Evolutionary conservation across 202 grass and related monocot species (phyloP), one percentile per base, ranked within the genome.

Genomic region (Schoenoplectus triqueter): DNA sequence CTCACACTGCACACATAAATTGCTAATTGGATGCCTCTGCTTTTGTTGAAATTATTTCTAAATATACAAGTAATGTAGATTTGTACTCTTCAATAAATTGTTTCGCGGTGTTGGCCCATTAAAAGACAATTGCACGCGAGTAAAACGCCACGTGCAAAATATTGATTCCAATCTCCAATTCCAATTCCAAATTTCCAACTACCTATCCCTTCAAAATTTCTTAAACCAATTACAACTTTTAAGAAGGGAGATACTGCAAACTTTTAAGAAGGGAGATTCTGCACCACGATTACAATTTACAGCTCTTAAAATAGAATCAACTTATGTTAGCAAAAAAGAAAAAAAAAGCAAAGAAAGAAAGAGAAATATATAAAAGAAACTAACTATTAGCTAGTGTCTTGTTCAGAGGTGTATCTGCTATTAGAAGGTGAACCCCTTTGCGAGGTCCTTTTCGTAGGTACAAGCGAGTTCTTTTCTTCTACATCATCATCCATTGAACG

Each of bases 401-500:
- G 61, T 74, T 92, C 93, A 59, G 90, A 94, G 82, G 64, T 87
- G 54, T 91, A 77, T 73, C 89, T 95, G 86, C 90, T 92, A 77
- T 82, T 84, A 3, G 10, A 82, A 70, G 89, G 91, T 80, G 88
- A 91, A 73, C 87, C 81, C 86, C 89, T 93, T 52, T 81, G 86
- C 3, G 90, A 89, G 17, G 48, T 86, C 45, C 95, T 85, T 83
- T 86, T 94, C 0, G 89, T 97, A 10, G 84, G 81, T 56, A 97
- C 90, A 0, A 92, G 41, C 2, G 88, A 64, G 80, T 86, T 91
- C 63, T 92, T 93, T 65, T 98, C 96, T 89, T 94, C 91, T 55
- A 89, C 87, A 19, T 91, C 81, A 0, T 91, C 78, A 45, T 85
- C 64, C 40, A 88, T 49, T 55, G 69, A 81, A 14, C 73, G 50